Base-by-base conservation (phyloP, 2,329 filamentous ascomycete genomes). In the Zalaria sp. region DNA sequence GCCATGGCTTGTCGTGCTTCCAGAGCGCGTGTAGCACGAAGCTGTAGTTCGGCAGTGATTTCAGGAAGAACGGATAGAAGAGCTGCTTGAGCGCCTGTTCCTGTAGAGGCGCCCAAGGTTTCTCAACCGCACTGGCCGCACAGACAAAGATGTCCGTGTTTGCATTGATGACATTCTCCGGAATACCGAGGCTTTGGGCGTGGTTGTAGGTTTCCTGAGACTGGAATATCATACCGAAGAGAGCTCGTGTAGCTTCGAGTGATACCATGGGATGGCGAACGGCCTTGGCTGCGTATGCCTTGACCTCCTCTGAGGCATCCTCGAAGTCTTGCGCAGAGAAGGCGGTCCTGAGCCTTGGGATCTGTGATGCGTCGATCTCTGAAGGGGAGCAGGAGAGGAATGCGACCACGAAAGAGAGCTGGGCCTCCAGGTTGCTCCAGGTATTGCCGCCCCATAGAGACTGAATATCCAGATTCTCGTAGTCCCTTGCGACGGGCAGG, bases 11-110 rank as follows among this genome's bases (percentile, higher is more conserved):
- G 57, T 96, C 86, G 56, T 91, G 87, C 51, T 82, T 80, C 88
- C 89, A 96, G 4, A 94, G 66, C 44, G 86, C 88, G 56, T 94
- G 81, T 43, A 98, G 73, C 9, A 94, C 89, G 48, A 95, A 93
- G 49, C 88, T 80, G 57, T 85, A 83, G 42, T 88, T 77, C 4
- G 79, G 72, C 7, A 86, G 78, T 43, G 79, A 75, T 59, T 88
- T 88, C 54, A 79, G 74, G 27, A 95, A 69, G 57, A 93, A 95
- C 7, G 83, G 82, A 40, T 84, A 79, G 52, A 95, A 89, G 1
- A 89, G 67, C 9, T 83, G 82, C 45, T 76, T 79, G 27, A 88
- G 62, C 0, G 83, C 86, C 42, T 88, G 82, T 29, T 79, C 73
- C 26, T 85, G 83, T 61, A 87, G 73, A 0, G 68, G 66, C 5